These are phyloP conservation scores for Polygonum maritimum DNA, from an alignment of 148 eudicot genomes.

Conservation along the genomic window DNA sequence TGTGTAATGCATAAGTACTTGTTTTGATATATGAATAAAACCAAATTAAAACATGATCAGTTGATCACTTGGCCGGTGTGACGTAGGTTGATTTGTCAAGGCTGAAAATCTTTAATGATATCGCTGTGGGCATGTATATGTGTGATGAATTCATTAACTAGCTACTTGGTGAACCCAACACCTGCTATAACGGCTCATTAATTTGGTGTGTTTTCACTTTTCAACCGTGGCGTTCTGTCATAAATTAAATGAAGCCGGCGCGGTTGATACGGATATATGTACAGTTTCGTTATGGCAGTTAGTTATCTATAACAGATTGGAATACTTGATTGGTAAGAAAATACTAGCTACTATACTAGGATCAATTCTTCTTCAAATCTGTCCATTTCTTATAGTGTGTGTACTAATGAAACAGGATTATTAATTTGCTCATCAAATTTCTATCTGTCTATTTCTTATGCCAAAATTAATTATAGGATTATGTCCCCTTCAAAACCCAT, in stretches of 20 bases:
- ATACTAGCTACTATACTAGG: neutral
- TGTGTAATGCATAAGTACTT: neutral
- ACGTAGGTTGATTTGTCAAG: neutral
- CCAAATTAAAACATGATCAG: neutral
- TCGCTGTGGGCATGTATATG: neutral
- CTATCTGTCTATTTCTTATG: neutral
- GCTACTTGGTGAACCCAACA: neutral
- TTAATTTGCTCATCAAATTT: neutral
- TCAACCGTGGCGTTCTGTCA: neutral
- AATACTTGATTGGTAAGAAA: neutral
- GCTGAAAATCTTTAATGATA: neutral
- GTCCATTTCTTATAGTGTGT: neutral
- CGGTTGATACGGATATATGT: neutral
- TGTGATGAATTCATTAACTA: neutral
- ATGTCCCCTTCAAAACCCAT: neutral
- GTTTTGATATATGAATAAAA: neutral
- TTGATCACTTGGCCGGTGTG: neutral
- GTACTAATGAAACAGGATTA: neutral
- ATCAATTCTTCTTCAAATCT: neutral
- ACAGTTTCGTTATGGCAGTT: neutral
- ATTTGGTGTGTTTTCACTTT: neutral
- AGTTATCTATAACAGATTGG: neutral
- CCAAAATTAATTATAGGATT: too few species aligned
- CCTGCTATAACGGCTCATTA: neutral
- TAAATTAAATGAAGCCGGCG: neutral